These are phyloP conservation scores for Fraxinus pennsylvanica DNA, from an alignment of 257 asterid genomes.

Conservation along the genomic window DNA sequence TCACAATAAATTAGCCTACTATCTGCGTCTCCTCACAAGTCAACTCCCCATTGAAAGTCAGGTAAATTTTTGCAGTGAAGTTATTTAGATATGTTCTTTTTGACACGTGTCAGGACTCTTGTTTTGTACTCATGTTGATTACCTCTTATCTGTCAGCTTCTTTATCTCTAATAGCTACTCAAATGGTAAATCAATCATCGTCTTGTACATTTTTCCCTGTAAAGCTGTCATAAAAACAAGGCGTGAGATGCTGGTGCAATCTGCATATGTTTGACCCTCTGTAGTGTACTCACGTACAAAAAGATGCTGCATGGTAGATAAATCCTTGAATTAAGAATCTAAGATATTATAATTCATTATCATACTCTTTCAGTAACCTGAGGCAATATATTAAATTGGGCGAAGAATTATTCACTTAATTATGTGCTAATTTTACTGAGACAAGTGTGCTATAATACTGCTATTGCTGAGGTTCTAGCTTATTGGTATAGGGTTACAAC, in stretches of 20 bases:
- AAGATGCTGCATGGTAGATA: background rate
- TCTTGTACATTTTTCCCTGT: slow-evolving; percentile 17
- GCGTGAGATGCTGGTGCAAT: background rate
- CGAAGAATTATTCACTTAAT: slow-evolving; percentile 1
- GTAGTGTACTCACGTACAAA: background rate
- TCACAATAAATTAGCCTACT: slow-evolving; percentile 86
- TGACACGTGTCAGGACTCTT: background rate
- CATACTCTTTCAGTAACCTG: background rate
- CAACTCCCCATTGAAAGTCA: slow-evolving; percentile 99
- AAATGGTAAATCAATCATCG: background rate
- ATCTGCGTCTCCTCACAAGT: slow-evolving; percentile 87
- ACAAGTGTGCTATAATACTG: background rate
- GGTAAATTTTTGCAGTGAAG: slow-evolving; percentile 41
- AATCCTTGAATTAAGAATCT: background rate
- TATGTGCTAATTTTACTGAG: background rate
- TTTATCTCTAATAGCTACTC: background rate
- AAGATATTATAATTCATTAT: background rate
- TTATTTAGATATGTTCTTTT: slow-evolving; percentile 9
- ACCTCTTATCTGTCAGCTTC: background rate
- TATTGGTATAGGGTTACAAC: background rate
- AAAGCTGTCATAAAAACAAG: slow-evolving; percentile 8
- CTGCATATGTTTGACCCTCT: background rate
- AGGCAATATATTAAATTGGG: slow-evolving; percentile 3
- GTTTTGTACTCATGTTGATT: slow-evolving; percentile 8
- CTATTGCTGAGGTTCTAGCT: slow-evolving; percentile 6